phyloP scores from a whole-genome alignment of 2,329 filamentous ascomycete species.

The Paecilomyces formosus region DNA sequence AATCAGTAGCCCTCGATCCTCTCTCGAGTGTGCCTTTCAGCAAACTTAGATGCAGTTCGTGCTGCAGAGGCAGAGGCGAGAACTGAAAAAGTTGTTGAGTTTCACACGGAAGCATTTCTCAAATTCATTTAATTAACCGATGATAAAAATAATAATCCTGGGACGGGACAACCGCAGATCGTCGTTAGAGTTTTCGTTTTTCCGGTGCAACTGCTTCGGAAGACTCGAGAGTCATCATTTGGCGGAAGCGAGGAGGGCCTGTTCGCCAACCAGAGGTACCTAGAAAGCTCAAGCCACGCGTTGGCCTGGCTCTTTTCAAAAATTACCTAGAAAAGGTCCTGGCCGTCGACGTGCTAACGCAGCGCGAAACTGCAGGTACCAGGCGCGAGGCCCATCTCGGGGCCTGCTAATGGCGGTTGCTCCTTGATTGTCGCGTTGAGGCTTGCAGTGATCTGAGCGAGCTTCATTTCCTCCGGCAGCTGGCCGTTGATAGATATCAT shows the following conservation, averaged over 20 bases:
- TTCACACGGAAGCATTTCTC: not conserved
- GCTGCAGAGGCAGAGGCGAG: not conserved
- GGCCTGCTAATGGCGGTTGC: not conserved
- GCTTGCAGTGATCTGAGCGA: not conserved
- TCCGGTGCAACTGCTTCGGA: not conserved
- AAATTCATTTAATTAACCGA: not conserved
- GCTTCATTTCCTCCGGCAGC: not conserved
- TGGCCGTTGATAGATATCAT: not conserved
- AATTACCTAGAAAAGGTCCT: not conserved
- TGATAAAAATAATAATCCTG: not conserved
- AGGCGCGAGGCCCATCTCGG: not conserved
- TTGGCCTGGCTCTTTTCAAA: not conserved
- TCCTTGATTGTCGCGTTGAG: not conserved
- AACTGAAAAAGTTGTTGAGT: not conserved
- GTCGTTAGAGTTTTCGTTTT: not conserved
- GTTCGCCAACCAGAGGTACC: not conserved
- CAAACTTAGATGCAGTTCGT: not conserved
- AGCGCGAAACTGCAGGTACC: not conserved
- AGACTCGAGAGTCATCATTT: not conserved
- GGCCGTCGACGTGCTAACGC: not conserved
- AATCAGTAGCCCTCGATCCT: not conserved
- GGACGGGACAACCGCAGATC: not conserved
- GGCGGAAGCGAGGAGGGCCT: not conserved
- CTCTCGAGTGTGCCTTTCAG: not conserved
- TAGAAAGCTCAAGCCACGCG: not conserved